phyloP scores from a whole-genome alignment of 2,329 filamentous ascomycete species.

The Chaetomium strumarium region DNA sequence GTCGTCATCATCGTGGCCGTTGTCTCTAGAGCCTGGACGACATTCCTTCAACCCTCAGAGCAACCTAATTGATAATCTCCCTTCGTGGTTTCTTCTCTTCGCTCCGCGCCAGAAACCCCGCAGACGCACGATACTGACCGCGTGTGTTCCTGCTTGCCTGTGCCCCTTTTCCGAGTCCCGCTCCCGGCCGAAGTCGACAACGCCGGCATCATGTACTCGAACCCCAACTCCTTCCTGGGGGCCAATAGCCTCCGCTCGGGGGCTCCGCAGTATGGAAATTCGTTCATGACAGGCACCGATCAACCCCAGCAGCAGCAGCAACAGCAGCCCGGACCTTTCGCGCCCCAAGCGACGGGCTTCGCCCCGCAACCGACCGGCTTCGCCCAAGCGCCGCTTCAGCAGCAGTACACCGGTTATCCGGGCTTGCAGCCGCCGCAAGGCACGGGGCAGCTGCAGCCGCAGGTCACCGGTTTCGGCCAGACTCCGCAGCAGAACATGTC shows the following conservation, averaged over 20 bases:
- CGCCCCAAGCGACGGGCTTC: slow-evolving; percentile 56
- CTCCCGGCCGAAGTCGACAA: background rate
- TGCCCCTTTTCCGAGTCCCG: slow-evolving; percentile 8
- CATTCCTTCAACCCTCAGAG: slow-evolving; percentile 1
- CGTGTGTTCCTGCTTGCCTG: background rate
- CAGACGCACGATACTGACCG: background rate
- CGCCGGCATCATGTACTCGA: slow-evolving; percentile 68
- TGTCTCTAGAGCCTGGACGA: background rate
- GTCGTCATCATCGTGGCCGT: slow-evolving; percentile 15
- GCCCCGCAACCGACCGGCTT: slow-evolving; percentile 57
- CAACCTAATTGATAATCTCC: background rate
- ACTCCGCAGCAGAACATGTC: slow-evolving; percentile 55
- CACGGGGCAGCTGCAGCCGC: slow-evolving; percentile 52
- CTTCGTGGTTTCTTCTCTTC: background rate
- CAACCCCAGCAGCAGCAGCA: slow-evolving; percentile 47
- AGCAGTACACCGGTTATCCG: slow-evolving; percentile 58
- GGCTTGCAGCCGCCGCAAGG: slow-evolving; percentile 36
- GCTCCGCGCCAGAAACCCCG: background rate
- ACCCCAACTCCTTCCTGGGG: slow-evolving; percentile 79
- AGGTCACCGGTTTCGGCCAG: slow-evolving; percentile 59
- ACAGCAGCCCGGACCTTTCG: slow-evolving; percentile 51
- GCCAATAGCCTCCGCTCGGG: slow-evolving; percentile 70
- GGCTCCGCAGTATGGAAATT: slow-evolving; percentile 53
- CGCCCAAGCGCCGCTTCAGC: slow-evolving; percentile 48
- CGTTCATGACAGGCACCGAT: slow-evolving; percentile 40